Base-by-base conservation (phyloP, 441 rosid species). In the Populus hybrid region DNA sequence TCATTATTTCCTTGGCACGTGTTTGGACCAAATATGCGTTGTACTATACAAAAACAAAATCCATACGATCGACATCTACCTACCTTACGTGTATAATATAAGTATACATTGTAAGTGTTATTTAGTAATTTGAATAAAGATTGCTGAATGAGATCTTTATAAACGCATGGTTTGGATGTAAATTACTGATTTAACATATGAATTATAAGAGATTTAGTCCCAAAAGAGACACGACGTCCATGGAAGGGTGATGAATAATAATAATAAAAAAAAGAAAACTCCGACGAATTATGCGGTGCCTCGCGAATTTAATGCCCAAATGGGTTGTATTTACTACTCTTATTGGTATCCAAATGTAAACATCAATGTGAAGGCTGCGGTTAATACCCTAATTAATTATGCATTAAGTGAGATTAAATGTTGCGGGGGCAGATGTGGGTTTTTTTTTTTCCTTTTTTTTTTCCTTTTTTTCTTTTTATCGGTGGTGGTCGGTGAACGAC, bases 401-500 rank as follows among this genome's bases (percentile, higher is more conserved):
- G 32, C 32, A 30, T 30, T 30, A 21, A 77, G 26, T 36, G 75
- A 61, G 35, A 81, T 12, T 80, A 34, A 79, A 82, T 82, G 71
- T 34, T 46, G 57, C 32, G 4, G 70, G 46, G 63, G 10, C 14
- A 20, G 10, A 35, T 0, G 10, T 30, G 75, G 78, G 82, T 20
- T 24, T 38, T 66, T 26, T 26, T 26, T 26, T 26, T 26, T 26
- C 28, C 28, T 26, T 26, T 26, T 26, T 26, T 2, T 2, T 26
- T 26, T 26, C 1, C 0, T 2, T 26, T 26, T 26, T 26, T 26
- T 26, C 28, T 26, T 26, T 26, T 26, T 10, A 38, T 11, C 28
- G 74, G 80, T 11, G 85, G 77, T 69, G 76, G 85, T 74, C 86
- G 81, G 80, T 84, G 82, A 75, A 79, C 67, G 8, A 46, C 64